These are phyloP conservation scores for Coemansia sp. DNA, from an alignment of 371 early-diverging fungal species.

Conservation along the genomic window DNA sequence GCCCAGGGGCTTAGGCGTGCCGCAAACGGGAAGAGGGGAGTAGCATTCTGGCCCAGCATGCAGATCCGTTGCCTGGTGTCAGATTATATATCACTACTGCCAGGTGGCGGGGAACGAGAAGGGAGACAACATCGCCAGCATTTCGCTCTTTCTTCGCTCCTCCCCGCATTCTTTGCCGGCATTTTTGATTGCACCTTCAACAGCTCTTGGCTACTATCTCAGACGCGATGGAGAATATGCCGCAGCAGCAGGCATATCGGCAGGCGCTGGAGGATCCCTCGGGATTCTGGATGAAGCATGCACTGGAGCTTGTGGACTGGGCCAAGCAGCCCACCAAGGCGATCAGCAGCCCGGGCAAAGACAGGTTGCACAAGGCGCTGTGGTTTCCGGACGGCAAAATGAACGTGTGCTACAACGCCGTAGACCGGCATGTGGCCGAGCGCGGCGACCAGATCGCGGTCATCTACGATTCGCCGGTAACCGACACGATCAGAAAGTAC, in stretches of 20 bases:
- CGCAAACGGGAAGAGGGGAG: no score
- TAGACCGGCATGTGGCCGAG: conserved; percentile 82
- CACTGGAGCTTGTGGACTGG: conserved; percentile 46
- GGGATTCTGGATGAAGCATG: conserved; percentile 49
- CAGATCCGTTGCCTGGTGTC: no score
- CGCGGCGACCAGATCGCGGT: conserved; percentile 66
- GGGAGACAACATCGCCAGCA: no score
- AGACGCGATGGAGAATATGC: no score
- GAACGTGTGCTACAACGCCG: conserved; percentile 90
- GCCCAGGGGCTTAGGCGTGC: no score
- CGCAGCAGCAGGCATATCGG: conserved; percentile 35
- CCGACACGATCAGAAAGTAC: conserved; percentile 56
- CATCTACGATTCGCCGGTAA: conserved; percentile 79
- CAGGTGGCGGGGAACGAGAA: no score
- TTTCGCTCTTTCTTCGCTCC: no score
- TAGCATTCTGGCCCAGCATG: no score
- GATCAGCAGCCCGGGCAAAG: conserved; percentile 1
- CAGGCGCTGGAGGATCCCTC: conserved; percentile 46
- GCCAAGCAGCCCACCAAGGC: conserved; percentile 34
- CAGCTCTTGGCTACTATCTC: no score
- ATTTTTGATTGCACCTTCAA: no score
- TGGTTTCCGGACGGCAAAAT: conserved; percentile 70
- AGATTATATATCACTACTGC: no score
- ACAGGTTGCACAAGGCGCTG: conserved; percentile 28
- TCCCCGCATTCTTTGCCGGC: no score